Evolutionary conservation across 805 yeast genomes (phyloP), one percentile per base, ranked within the genome.

Genomic region (Komagataella ulmi): DNA sequence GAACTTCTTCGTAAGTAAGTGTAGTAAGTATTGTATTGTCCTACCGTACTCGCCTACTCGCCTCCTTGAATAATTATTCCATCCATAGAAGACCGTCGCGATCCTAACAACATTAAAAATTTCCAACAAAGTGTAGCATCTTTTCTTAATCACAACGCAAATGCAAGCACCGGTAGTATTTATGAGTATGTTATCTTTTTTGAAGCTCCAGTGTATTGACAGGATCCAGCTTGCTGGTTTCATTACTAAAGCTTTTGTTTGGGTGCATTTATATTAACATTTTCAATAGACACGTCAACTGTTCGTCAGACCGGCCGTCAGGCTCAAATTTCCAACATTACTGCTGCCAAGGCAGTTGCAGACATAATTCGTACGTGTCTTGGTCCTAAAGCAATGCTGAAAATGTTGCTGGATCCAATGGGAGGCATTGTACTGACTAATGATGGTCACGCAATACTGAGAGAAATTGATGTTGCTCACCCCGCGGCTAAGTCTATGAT

Each of bases 401-500:
- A 93, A 72, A 91, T 93, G 98, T 75, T 93, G 51, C 74, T 93
- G 56, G 99, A 93, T 65, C 99, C 99, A 53, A 85, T 85, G 82
- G 91, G 93, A 36, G 99, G 99, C 36, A 86, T 93, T 58, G 97
- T 91, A 14, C 75, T 93, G 57, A 93, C 99, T 53, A 93, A 93
- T 69, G 99, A 93, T 67, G 99, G 99, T 12, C 99, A 93, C 69
- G 99, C 99, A 17, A 93, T 93, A 59, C 74, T 93, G 59, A 80
- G 99, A 64, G 99, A 93, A 66, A 93, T 93, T 59, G 98, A 91
- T 65, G 95, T 86, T 52, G 89, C 97, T 3, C 99, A 93, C 66
- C 99, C 99, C 8, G 99, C 99, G 3, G 99, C 99, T 48, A 93
- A 93, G 70, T 85, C 96, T 36, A 93, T 93, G 98, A 86, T 93